A percentile compares a stretch with the other conserved stretches of the same genome.
Conservation (phyloP, 192 early-diverging fungal species). For the Coemansia sp. region DNA sequence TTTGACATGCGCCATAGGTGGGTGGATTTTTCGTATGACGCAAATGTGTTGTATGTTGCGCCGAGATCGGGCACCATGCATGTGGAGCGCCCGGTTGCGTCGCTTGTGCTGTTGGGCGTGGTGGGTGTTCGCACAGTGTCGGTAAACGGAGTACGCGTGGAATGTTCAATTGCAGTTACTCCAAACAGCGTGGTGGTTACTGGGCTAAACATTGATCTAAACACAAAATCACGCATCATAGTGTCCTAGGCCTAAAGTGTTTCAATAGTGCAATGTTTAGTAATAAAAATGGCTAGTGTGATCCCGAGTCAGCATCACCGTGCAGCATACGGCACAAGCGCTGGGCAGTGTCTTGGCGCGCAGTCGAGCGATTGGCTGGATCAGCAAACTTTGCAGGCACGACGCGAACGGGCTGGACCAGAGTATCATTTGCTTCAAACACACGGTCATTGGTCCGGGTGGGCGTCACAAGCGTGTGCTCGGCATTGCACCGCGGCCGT, state of each 20-base stretch:
- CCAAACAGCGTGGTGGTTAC: constrained; percentile 17
- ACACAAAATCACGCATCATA: not conserved
- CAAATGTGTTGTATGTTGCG: constrained; percentile 6
- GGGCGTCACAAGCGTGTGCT: constrained; percentile 2
- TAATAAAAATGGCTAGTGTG: not conserved
- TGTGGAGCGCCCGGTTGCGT: constrained; percentile 10
- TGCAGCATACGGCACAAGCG: constrained; percentile 15
- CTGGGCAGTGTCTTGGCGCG: constrained; percentile 1
- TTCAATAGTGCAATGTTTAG: not conserved
- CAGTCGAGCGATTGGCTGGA: not conserved
- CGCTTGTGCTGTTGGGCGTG: constrained; percentile 29
- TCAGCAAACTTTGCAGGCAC: not conserved
- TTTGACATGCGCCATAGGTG: constrained; percentile 26
- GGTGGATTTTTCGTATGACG: constrained; percentile 18
- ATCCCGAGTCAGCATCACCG: not conserved
- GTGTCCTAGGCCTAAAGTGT: constrained; percentile 1
- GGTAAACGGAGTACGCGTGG: constrained; percentile 12
- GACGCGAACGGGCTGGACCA: constrained; percentile 25
- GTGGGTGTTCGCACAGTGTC: constrained; percentile 2
- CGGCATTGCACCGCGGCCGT: not conserved
- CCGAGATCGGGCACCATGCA: constrained; percentile 12
- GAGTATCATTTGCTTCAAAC: constrained; percentile 10
- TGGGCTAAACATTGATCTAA: constrained; percentile 22
- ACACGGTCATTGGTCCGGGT: constrained; percentile 3
- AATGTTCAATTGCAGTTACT: not conserved